Base-by-base conservation (phyloP, 176 grass and related monocot genomes). In the Hyparrhenia diplandra region DNA sequence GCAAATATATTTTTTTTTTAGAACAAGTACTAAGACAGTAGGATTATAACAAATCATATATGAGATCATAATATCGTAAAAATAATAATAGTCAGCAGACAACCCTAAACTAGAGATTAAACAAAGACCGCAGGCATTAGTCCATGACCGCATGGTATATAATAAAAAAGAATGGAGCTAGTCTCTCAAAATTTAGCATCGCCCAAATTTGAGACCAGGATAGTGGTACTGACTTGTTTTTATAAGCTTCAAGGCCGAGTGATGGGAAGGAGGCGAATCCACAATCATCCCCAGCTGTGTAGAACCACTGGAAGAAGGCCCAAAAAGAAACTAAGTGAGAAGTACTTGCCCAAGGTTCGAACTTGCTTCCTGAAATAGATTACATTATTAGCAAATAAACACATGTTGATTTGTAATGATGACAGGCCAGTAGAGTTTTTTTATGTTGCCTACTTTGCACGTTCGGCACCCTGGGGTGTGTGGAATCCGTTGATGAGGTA, bases 251-350 rank as follows among this genome's bases (percentile, higher is more conserved):
- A 28, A 95, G 79, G 52, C 93, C 93, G 45, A 95, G 77, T 68
- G 87, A 67, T 61, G 90, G 93, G 66, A 95, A 95, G 17, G 59
- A 67, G 52, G 0, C 13, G 35, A 95, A 95, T 82, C 93, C 93
- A 25, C 93, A 95, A 20, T 36, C 28, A 18, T 87, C 69, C n/a
- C 84, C 89, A 27, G 84, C 94, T 39, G 94, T 94, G 75, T 90
- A 97, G 83, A 97, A 97, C 94, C 94, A 97, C 75, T 94, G 91
- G 71, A 97, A 97, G 83, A 94, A 97, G 5, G 87, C 94, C 94
- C 94, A 97, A 3, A n/a, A 88, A 2, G 74, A 97, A 94, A 74
- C 89, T 88, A 29, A 81, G 17, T 10, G 76, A 84, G 59, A 95
- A 92, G 79, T 74, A 95, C 75, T 92, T 95, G 5, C 82, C 87